phyloP scores from a whole-genome alignment of 176 grass and related monocot genomes.

The Puya raimondii region DNA sequence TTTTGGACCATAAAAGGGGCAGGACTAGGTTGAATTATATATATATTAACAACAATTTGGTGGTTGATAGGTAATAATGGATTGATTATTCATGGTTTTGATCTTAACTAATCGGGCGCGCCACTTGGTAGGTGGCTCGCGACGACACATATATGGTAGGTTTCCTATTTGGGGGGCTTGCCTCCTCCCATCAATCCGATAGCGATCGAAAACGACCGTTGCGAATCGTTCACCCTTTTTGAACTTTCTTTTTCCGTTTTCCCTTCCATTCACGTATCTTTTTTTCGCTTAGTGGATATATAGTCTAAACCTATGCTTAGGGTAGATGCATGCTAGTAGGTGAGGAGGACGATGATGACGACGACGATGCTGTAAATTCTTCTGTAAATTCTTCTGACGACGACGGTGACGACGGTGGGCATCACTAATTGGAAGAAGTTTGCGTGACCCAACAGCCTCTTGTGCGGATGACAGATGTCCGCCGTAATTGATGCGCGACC shows the following conservation, averaged over 20 bases:
- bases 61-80: background rate
- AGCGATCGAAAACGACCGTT: background rate
- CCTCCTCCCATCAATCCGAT: background rate
- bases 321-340: background rate
- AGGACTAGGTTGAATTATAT: background rate
- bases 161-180: background rate
- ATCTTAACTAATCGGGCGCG: background rate
- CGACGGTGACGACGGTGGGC: background rate
- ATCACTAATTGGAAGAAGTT: background rate
- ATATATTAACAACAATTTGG: background rate
- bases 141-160: background rate
- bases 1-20: background rate
- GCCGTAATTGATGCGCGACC: too few relatives aligned
- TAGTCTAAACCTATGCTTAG: conserved; percentile 10
- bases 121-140: background rate
- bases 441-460: background rate
- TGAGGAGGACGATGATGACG: background rate
- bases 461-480: background rate
- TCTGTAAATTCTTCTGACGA: background rate
- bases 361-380: background rate
- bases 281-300: background rate
- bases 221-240: background rate
- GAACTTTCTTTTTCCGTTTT: background rate
- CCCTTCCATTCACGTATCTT: background rate
- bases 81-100: background rate